Conservation (phyloP, 768 basidiomycete species). For the Tubosaeta brunneosetosa region DNA sequence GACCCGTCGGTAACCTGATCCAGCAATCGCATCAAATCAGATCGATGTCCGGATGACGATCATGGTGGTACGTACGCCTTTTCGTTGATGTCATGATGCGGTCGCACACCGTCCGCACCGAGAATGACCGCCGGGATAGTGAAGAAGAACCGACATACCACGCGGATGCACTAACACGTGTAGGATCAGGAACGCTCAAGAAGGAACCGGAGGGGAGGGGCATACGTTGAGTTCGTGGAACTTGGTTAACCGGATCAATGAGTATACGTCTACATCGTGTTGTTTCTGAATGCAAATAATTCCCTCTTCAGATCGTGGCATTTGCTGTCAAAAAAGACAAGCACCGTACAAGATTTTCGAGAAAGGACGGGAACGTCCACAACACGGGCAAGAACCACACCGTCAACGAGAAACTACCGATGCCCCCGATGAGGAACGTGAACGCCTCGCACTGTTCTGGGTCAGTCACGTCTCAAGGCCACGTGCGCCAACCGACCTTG, state of each 20-base stretch:
- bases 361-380: conserved; percentile 40
- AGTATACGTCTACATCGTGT: conserved; percentile 59
- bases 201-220: background rate
- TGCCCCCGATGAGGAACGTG: conserved; percentile 63
- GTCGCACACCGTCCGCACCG: conserved; percentile 61
- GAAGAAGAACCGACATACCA: conserved; percentile 72
- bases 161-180: conserved; percentile 54
- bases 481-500: conserved; percentile 41
- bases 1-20: conserved; percentile 26
- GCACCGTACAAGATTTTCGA: conserved; percentile 35
- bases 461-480: conserved; percentile 8
- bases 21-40: background rate
- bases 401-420: conserved; percentile 66
- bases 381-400: conserved; percentile 71
- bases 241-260: conserved; percentile 68
- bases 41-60: background rate
- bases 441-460: conserved; percentile 58
- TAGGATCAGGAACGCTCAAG: background rate
- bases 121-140: conserved; percentile 60
- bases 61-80: conserved; percentile 36
- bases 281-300: conserved; percentile 37
- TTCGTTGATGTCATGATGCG: conserved; percentile 61
- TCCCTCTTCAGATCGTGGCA: background rate
- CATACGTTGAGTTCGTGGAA: conserved; percentile 81
- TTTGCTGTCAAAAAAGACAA: background rate